phyloP scores from a whole-genome alignment of 164 flowering plant species.

The Umbilicus rupestris region DNA sequence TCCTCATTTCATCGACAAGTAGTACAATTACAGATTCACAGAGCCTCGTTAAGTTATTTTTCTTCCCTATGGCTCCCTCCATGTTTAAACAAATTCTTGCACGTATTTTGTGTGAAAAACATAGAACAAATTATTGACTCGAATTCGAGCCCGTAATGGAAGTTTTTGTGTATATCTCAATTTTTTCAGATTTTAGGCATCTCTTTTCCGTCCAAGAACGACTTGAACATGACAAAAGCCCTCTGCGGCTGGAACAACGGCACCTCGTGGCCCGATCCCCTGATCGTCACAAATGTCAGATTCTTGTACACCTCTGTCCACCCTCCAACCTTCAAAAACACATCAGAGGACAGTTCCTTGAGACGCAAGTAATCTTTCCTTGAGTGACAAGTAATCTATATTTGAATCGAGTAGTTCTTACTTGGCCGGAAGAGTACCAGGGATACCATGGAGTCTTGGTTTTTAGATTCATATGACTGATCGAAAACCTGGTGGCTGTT shows the following conservation, averaged over 20 bases:
- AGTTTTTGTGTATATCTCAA: not conserved
- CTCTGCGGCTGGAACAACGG: conserved; percentile 56
- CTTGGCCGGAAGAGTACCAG: conserved; percentile 39
- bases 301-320: conserved; percentile 85
- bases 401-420: no score
- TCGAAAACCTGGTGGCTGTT: conserved; percentile 79
- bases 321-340: conserved; percentile 68
- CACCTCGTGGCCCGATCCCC: conserved; percentile 94
- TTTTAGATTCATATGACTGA: conserved; percentile 56
- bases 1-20: no score
- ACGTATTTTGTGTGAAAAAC: not conserved
- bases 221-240: conserved; percentile 42
- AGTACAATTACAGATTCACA: no score
- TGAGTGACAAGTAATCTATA: no score
- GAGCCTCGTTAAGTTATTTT: not conserved
- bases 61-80: not conserved
- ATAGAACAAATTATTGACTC: not conserved
- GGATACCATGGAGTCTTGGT: conserved; percentile 74
- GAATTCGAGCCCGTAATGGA: not conserved
- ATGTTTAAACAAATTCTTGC: not conserved
- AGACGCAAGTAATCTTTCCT: not conserved
- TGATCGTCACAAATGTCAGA: conserved; percentile 70
- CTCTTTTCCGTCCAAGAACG: conserved; percentile 47
- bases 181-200: conserved; percentile 24
- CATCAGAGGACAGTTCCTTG: not conserved